Evolutionary conservation across 75 land plant species (phyloP).

Genomic region (Pseudotsuga menziesii): DNA sequence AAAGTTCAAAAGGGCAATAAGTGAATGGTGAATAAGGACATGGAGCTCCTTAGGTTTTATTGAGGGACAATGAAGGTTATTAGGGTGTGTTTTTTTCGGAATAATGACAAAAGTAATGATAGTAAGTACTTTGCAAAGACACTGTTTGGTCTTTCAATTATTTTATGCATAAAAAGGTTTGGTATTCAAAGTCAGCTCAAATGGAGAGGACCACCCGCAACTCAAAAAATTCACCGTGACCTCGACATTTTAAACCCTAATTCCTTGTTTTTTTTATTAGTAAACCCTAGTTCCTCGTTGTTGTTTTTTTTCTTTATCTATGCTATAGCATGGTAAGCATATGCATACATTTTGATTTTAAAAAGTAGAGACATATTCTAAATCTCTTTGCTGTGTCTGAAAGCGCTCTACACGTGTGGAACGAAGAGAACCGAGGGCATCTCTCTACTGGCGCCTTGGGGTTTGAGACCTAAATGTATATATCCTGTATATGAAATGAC

Average conservation of each 20-base stretch:
- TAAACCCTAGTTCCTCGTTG: background rate
- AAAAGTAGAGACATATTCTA: background rate
- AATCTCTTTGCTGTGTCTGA: background rate
- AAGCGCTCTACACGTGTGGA: constrained; percentile 1
- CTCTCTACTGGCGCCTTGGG: background rate
- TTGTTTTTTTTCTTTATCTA: background rate
- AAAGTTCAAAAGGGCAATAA: background rate
- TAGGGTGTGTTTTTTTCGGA: too few species aligned
- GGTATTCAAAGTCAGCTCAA: background rate
- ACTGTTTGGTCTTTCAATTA: too few species aligned
- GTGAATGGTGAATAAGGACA: too few species aligned
- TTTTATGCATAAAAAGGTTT: background rate
- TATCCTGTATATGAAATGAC: background rate
- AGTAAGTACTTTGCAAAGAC: background rate
- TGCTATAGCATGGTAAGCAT: background rate
- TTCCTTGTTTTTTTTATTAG: background rate
- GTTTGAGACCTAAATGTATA: background rate
- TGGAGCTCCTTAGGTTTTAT: too few species aligned
- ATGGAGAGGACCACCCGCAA: background rate
- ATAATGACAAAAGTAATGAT: background rate
- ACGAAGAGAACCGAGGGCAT: too few species aligned
- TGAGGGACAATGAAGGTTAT: too few species aligned
- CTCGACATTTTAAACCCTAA: background rate
- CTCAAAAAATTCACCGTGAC: constrained; percentile 4
- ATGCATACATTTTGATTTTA: background rate